These are phyloP conservation scores for Porphyrellus cyaneotinctus DNA, from an alignment of 768 basidiomycete species.

Conservation along the genomic window DNA sequence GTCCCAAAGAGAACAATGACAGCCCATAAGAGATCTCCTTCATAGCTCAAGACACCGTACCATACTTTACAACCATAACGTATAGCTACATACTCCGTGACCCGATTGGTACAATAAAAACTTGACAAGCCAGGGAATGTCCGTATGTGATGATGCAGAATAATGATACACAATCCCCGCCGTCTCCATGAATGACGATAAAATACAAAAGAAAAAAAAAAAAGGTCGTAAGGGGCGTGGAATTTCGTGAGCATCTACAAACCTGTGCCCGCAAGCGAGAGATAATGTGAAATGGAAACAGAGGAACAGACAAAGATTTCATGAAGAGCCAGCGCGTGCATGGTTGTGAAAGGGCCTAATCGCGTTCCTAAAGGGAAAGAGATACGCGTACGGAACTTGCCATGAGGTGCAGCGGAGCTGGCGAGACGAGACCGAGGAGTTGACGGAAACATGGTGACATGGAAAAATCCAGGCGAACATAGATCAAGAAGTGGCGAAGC, in stretches of 20 bases:
- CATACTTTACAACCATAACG: slow-evolving; percentile 37
- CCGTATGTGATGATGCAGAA: slow-evolving; percentile 30
- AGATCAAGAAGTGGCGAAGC: slow-evolving; percentile 15
- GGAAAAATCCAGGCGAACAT: slow-evolving; percentile 21
- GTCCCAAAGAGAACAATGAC: neutral
- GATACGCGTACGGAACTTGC: slow-evolving; percentile 15
- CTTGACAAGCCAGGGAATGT: slow-evolving; percentile 16
- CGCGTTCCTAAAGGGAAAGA: slow-evolving; percentile 3
- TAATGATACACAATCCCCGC: slow-evolving; percentile 32
- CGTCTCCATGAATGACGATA: slow-evolving; percentile 24
- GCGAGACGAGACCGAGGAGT: slow-evolving; percentile 22
- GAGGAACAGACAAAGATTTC: slow-evolving; percentile 2
- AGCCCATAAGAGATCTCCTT: neutral
- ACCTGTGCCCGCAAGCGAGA: slow-evolving; percentile 4
- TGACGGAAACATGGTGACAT: slow-evolving; percentile 22
- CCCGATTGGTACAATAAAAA: slow-evolving; percentile 24
- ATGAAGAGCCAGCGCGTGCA: slow-evolving; percentile 6
- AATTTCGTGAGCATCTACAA: slow-evolving; percentile 24
- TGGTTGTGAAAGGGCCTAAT: neutral
- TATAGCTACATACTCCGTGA: slow-evolving; percentile 32
- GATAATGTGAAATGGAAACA: slow-evolving; percentile 4
- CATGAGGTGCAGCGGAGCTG: slow-evolving; percentile 3
- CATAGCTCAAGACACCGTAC: slow-evolving; percentile 15
- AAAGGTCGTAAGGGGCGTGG: slow-evolving; percentile 26
- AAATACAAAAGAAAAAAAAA: slow-evolving; percentile 22